phyloP scores from a whole-genome alignment of 2,329 filamentous ascomycete species.

The Botryosphaeria dothidea region DNA sequence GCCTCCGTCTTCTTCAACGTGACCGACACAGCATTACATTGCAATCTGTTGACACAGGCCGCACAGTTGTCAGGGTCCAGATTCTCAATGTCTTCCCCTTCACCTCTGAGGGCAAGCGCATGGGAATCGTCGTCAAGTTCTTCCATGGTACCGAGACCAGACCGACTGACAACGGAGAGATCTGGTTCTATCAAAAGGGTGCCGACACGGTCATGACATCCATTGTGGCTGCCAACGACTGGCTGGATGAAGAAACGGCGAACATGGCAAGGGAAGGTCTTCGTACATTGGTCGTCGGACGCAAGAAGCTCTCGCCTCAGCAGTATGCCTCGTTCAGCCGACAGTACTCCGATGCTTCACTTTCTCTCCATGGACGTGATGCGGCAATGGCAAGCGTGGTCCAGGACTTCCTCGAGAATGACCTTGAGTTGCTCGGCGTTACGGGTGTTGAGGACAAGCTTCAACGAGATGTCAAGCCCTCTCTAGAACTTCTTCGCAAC shows the following conservation, averaged over 20 bases:
- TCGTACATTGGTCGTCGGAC: slow-evolving; percentile 90
- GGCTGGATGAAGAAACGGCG: slow-evolving; percentile 98
- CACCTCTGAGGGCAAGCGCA: slow-evolving; percentile 95
- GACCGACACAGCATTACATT: slow-evolving; percentile 85
- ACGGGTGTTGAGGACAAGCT: slow-evolving; percentile 98
- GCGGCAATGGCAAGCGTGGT: slow-evolving; percentile 78
- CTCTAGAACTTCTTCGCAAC: slow-evolving; percentile 89
- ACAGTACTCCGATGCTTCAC: slow-evolving; percentile 75
- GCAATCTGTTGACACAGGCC: slow-evolving; percentile 72
- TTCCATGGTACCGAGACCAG: slow-evolving; percentile 45
- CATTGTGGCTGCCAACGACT: slow-evolving; percentile 94
- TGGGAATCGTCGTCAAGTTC: slow-evolving; percentile 96
- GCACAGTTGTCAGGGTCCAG: slow-evolving; percentile 76
- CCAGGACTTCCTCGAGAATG: slow-evolving; percentile 77
- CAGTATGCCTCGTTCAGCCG: slow-evolving; percentile 80
- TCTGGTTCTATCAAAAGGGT: slow-evolving; percentile 99
- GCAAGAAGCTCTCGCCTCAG: slow-evolving; percentile 75
- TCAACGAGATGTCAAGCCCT: slow-evolving; percentile 93
- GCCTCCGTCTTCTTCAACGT: slow-evolving; percentile 78
- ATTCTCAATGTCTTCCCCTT: slow-evolving; percentile 97
- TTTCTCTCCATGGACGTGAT: slow-evolving; percentile 80
- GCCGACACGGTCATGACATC: slow-evolving; percentile 98
- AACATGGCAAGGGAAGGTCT: slow-evolving; percentile 98
- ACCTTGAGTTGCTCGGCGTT: slow-evolving; percentile 91
- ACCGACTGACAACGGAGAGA: slow-evolving; percentile 65